Conservation (phyloP, 805 yeast genomes). For the Ogataea methanolica region DNA sequence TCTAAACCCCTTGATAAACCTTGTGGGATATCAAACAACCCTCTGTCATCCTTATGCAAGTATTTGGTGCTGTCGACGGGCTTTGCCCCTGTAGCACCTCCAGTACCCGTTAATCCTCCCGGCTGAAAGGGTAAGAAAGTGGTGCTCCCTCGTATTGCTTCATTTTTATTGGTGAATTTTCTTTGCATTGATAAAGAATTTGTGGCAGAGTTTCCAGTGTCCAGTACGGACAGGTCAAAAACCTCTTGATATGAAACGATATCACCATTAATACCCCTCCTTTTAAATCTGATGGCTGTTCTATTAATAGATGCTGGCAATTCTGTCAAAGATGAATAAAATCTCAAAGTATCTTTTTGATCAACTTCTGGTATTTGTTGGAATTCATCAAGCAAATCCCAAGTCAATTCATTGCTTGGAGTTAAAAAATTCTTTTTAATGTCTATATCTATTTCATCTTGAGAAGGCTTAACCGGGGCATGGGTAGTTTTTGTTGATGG, state of each 20-base stretch:
- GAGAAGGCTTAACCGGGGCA: constrained; percentile 4
- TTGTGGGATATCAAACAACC: constrained; percentile 78
- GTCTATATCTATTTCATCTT: constrained; percentile 11
- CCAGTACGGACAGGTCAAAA: constrained; percentile 39
- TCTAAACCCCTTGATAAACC: constrained; percentile 74
- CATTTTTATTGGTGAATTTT: constrained; percentile 56
- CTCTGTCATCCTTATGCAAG: constrained; percentile 65
- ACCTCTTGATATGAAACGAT: constrained; percentile 63
- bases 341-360: constrained; percentile 17
- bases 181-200: constrained; percentile 73
- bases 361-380: constrained; percentile 48
- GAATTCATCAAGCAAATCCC: constrained; percentile 67
- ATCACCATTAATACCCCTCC: constrained; percentile 71
- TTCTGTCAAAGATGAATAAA: constrained; percentile 45
- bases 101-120: constrained; percentile 53
- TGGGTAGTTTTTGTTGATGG: constrained; percentile 12
- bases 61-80: constrained; percentile 32
- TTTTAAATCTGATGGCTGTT: constrained; percentile 59
- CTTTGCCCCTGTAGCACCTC: constrained; percentile 2
- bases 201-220: constrained; percentile 49
- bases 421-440: constrained; percentile 44
- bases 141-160: constrained; percentile 63
- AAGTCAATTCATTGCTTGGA: constrained; percentile 59
- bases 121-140: constrained; percentile 86
- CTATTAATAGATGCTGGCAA: constrained; percentile 61